phyloP scores from a whole-genome alignment of 192 early-diverging fungal genomes.

The Podila verticillata region DNA sequence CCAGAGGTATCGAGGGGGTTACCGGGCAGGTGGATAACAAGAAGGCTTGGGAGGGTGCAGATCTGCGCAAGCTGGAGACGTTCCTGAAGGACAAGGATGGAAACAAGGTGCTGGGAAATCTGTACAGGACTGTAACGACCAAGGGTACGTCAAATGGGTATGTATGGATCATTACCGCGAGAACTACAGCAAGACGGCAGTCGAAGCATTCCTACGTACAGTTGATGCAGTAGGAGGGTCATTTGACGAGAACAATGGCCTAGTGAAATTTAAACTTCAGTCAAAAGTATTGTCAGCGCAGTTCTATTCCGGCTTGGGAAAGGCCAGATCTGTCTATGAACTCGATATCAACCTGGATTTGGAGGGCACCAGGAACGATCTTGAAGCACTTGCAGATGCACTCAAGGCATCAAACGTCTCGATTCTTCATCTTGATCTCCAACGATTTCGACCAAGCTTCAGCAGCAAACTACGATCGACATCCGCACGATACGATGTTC shows the following conservation, averaged over 20 bases:
- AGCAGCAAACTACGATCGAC: background rate
- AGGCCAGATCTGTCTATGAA: constrained; percentile 20
- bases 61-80: constrained; percentile 17
- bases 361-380: constrained; percentile 8
- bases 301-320: constrained; percentile 9
- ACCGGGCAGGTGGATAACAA: constrained; percentile 8
- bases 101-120: constrained; percentile 12
- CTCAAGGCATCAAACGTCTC: background rate
- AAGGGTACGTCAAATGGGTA: constrained; percentile 30
- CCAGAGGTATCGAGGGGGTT: constrained; percentile 1
- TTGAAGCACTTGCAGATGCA: constrained; percentile 10
- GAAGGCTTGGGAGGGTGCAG: constrained; percentile 15
- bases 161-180: constrained; percentile 24
- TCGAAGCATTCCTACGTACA: background rate
- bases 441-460: background rate
- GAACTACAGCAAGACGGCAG: constrained; percentile 4
- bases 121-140: constrained; percentile 21
- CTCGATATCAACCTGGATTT: constrained; percentile 9
- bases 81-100: constrained; percentile 19
- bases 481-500: background rate
- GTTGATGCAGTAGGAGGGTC: constrained; percentile 7
- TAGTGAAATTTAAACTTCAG: constrained; percentile 2
- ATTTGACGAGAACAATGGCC: constrained; percentile 4
- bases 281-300: constrained; percentile 8
- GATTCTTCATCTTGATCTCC: constrained; percentile 1